phyloP scores from a whole-genome alignment of 768 basidiomycete genomes.

The Coprinopsis sp. region DNA sequence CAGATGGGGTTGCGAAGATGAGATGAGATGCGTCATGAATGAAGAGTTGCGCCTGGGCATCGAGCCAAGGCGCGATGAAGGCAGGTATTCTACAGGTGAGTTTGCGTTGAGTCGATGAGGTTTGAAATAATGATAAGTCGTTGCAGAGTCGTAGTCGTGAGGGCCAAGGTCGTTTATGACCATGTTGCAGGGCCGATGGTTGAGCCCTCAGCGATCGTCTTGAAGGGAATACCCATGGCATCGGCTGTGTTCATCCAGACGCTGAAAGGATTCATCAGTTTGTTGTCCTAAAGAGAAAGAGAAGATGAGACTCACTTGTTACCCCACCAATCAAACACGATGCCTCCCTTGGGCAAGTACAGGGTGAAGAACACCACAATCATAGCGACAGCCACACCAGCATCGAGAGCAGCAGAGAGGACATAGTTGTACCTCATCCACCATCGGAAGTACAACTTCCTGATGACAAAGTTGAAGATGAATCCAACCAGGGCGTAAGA shows the following conservation, averaged over 20 bases:
- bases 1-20: no score
- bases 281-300: not conserved
- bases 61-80: no score
- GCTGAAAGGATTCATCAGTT: constrained; percentile 16
- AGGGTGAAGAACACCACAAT: constrained; percentile 62
- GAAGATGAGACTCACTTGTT: constrained; percentile 41
- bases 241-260: constrained; percentile 73
- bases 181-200: constrained; percentile 62
- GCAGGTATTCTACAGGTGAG: no score
- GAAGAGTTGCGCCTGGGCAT: no score
- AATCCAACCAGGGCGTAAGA: constrained; percentile 77
- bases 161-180: constrained; percentile 26
- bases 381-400: constrained; percentile 55
- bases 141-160: no score
- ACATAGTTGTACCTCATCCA: constrained; percentile 93
- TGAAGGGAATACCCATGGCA: constrained; percentile 53
- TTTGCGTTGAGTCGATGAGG: no score
- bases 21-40: no score
- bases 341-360: constrained; percentile 54
- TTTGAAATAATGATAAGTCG: no score
- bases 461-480: constrained; percentile 82
- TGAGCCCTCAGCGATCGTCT: constrained; percentile 38
- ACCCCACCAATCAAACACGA: constrained; percentile 73
- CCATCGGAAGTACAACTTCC: constrained; percentile 68
- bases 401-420: constrained; percentile 69